A percentile compares a stretch with the other conserved stretches of the same genome.
Conservation (phyloP, 2,329 filamentous ascomycete genomes). For the Pseudogymnoascus sp. region DNA sequence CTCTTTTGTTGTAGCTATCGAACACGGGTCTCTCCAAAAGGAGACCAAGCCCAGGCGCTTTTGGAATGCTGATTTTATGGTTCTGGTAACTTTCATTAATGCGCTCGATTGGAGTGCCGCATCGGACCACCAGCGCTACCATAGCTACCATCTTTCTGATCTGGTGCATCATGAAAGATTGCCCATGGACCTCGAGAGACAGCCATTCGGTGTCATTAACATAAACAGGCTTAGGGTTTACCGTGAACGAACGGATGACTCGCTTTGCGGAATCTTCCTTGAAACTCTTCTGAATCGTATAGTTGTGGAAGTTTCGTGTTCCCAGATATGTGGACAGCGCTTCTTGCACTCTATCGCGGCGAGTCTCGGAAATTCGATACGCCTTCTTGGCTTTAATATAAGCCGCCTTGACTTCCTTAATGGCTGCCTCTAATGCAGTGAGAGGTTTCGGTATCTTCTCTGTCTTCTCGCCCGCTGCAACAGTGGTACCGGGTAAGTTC, state of each 20-base stretch:
- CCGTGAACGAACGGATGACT: constrained; percentile 84
- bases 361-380: constrained; percentile 68
- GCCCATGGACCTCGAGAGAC: constrained; percentile 89
- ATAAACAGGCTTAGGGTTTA: constrained; percentile 66
- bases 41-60: constrained; percentile 81
- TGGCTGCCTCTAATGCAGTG: constrained; percentile 51
- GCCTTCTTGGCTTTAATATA: constrained; percentile 75
- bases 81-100: constrained; percentile 66
- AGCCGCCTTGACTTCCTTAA: constrained; percentile 69
- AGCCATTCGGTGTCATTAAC: constrained; percentile 94
- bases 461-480: neutral
- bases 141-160: constrained; percentile 99
- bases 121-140: constrained; percentile 75
- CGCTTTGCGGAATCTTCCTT: constrained; percentile 78
- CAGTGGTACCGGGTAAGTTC: neutral
- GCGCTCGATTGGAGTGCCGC: constrained; percentile 62
- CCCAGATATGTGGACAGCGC: constrained; percentile 69
- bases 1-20: constrained; percentile 73
- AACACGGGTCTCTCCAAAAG: constrained; percentile 89
- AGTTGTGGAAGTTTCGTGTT: constrained; percentile 93
- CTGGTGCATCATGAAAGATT: constrained; percentile 99
- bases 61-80: constrained; percentile 77
- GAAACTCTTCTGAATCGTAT: constrained; percentile 81
- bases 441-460: constrained; percentile 21
- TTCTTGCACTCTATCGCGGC: constrained; percentile 66